Base-by-base conservation (phyloP, 1,284 basidiomycete species). In the Microbotryomycetes sp. region DNA sequence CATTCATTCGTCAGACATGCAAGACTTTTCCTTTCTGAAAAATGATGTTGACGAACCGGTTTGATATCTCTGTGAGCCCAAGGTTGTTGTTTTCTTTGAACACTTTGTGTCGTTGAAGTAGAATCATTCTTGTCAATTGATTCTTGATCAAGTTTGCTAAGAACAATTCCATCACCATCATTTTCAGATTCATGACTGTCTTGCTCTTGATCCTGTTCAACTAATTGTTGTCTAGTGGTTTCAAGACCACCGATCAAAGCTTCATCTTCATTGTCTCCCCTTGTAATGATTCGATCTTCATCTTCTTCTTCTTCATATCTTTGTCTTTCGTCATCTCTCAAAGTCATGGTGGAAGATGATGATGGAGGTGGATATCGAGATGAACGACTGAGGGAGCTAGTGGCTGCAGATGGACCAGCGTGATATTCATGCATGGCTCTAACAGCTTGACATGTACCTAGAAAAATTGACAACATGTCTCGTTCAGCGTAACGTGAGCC, bases 41-140 rank as follows among this genome's bases (percentile, higher is more conserved):
- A 42, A 0, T 26, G 6, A 14, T 47, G 53, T 9, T 9, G 23
- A 54, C 51, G 45, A n/a, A 63, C 49, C n/a, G 94, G 96, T 78
- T 99, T 98, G 72, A 98, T 81, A 77, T 99, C 94, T 62, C 96
- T 81, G 78, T 98, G 96, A 0, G 94, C 93, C 75, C 96, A 99
- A 0, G 96, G 92, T 6, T 92, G 3, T 76, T 78, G 64, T 81
- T 77, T 31, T 31, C 50, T 19, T 47, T 16, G 48, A 52, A 28
- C 68, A 49, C 68, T 63, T 50, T 69, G 66, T 72, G 69, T 47
- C 74, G 69, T 56, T 46, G n/a, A 49, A 57, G 4, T 49, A 46
- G 6, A 46, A 49, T 7, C 15, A 46, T 54, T 55, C 32, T n/a
- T 12, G 31, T 42, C 7, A 32, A 9, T 32, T 28, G 19, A 22